Conservation (phyloP, 768 basidiomycete species). For the Hemileccinum impolitum region DNA sequence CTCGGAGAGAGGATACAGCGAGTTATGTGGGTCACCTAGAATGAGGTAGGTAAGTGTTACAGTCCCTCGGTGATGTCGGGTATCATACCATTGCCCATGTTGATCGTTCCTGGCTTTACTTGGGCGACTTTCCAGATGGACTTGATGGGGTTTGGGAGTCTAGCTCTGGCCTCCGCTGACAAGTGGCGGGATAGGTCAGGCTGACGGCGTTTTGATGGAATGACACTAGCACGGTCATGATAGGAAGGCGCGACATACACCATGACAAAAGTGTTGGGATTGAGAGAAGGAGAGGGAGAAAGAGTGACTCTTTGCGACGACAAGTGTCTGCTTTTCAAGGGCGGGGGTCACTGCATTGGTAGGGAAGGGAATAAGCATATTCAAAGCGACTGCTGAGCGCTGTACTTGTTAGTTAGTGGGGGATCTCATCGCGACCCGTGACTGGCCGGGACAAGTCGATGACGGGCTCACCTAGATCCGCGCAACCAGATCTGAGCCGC, state of each 20-base stretch:
- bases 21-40: conserved; percentile 33
- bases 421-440: too few relatives aligned
- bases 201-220: conserved; percentile 23
- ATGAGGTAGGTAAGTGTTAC: background rate
- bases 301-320: background rate
- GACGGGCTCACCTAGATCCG: conserved; percentile 1
- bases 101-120: conserved; percentile 34
- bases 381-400: too few relatives aligned
- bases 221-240: conserved; percentile 9
- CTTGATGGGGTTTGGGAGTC: conserved; percentile 37
- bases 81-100: conserved; percentile 35
- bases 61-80: background rate
- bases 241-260: conserved; percentile 22
- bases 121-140: conserved; percentile 36
- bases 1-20: conserved; percentile 32
- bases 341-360: conserved; percentile 1
- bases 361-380: too few relatives aligned
- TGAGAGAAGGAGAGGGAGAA: background rate
- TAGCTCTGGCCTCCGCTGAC: conserved; percentile 31
- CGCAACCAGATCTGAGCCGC: background rate
- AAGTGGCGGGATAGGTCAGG: conserved; percentile 33
- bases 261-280: conserved; percentile 13
- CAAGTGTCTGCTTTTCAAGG: conserved; percentile 13
- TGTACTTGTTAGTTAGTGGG: too few relatives aligned
- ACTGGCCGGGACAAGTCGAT: background rate